Evolutionary conservation across 768 basidiomycete genomes (phyloP).

Genomic region (Tulasnella sp.): DNA sequence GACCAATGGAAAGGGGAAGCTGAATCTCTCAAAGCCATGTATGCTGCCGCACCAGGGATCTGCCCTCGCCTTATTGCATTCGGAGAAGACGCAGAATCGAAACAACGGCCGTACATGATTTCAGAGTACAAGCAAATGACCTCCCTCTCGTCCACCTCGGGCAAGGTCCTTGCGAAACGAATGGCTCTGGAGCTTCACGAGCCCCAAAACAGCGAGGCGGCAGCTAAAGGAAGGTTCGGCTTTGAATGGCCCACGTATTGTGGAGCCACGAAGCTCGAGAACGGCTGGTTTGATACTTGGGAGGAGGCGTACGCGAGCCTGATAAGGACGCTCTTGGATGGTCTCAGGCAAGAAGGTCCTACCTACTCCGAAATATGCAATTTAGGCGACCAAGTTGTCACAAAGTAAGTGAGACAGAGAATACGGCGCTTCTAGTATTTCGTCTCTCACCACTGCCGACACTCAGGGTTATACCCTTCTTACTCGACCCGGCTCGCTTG

Average conservation of each 20-base stretch:
- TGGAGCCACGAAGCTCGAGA: conserved; percentile 62
- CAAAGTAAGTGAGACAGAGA: conserved; percentile 43
- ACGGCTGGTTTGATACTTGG: conserved; percentile 73
- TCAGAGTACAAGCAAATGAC: conserved; percentile 66
- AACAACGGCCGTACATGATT: conserved; percentile 56
- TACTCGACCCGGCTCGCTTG: conserved; percentile 50
- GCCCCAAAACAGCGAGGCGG: conserved; percentile 31
- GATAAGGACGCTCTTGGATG: conserved; percentile 54
- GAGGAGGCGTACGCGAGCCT: conserved; percentile 60
- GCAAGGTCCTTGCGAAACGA: conserved; percentile 52
- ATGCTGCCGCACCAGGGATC: conserved; percentile 61
- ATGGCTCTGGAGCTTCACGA: conserved; percentile 64
- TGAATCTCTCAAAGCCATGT: conserved; percentile 61
- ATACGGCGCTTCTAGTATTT: conserved; percentile 23
- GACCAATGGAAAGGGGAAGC: conserved; percentile 70
- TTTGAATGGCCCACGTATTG: conserved; percentile 74
- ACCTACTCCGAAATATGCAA: conserved; percentile 45
- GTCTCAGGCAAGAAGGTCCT: conserved; percentile 42
- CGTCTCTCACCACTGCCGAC: conserved; percentile 28
- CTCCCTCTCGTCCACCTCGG: conserved; percentile 46
- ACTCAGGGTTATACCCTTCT: conserved; percentile 63
- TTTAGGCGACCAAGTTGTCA: conserved; percentile 50
- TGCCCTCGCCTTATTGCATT: conserved; percentile 50
- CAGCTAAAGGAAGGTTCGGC: conserved; percentile 51
- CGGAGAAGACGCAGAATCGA: conserved; percentile 42